Evolutionary conservation across 2,329 filamentous ascomycete genomes (phyloP).

Genomic region (Pleomassaria siparia): DNA sequence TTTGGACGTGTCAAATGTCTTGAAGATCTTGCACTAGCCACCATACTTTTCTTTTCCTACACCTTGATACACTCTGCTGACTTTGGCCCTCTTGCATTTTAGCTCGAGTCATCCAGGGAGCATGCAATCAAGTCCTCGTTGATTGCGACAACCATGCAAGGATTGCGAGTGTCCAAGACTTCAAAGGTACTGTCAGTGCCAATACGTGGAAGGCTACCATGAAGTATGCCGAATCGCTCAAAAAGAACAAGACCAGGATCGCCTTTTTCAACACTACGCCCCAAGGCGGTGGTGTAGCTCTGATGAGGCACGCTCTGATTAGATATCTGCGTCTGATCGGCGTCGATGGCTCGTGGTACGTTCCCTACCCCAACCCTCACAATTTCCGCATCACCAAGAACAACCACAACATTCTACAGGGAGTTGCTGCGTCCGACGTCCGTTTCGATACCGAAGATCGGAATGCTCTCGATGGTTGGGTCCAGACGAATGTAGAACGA

Average conservation of each 20-base stretch:
- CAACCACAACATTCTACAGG: slow-evolving; percentile 86
- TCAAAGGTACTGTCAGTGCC: slow-evolving; percentile 61
- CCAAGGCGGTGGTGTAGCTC: slow-evolving; percentile 78
- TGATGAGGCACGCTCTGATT: slow-evolving; percentile 79
- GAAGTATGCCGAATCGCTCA: slow-evolving; percentile 64
- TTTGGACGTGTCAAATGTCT: too few species aligned
- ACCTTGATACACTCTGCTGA: too few species aligned
- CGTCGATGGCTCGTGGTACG: slow-evolving; percentile 73
- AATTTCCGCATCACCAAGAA: slow-evolving; percentile 85
- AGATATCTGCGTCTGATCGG: slow-evolving; percentile 68
- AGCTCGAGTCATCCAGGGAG: too few species aligned
- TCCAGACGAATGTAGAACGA: slow-evolving; percentile 69
- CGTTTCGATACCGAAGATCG: slow-evolving; percentile 66
- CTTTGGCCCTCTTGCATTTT: too few species aligned
- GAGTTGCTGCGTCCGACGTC: slow-evolving; percentile 67
- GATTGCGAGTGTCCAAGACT: slow-evolving; percentile 59
- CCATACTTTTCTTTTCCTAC: too few species aligned
- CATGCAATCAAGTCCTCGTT: slow-evolving; percentile 69
- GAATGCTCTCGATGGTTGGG: slow-evolving; percentile 68
- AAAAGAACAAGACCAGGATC: slow-evolving; percentile 65
- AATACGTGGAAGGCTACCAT: slow-evolving; percentile 68
- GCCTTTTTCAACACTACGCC: slow-evolving; percentile 81
- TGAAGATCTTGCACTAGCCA: too few species aligned
- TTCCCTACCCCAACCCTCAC: slow-evolving; percentile 76
- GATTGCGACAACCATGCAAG: slow-evolving; percentile 66